Conservation (phyloP, 23 red algal genomes). For the Gracilaria gracilis region DNA sequence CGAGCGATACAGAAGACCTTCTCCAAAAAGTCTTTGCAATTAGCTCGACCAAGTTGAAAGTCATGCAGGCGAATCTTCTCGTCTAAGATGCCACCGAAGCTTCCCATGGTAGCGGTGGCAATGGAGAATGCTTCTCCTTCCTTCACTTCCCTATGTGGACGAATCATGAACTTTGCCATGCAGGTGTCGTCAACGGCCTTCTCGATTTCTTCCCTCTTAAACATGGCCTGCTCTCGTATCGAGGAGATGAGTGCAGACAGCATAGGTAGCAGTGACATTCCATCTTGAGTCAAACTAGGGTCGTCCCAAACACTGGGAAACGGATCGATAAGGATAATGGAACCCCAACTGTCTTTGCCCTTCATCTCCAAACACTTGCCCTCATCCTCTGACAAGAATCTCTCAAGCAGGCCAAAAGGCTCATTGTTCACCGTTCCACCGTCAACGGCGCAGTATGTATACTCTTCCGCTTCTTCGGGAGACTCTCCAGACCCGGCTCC, state of each 20-base stretch:
- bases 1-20: background rate
- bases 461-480: background rate
- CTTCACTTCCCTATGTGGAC: slow-evolving; percentile 17
- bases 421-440: slow-evolving; percentile 39
- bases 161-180: slow-evolving; percentile 48
- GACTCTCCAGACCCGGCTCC: background rate
- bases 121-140: background rate
- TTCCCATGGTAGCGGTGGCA: slow-evolving; percentile 8
- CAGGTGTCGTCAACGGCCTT: background rate
- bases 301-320: slow-evolving; percentile 22
- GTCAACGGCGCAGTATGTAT: slow-evolving; percentile 26
- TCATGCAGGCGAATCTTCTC: slow-evolving; percentile 37
- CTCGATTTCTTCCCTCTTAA: slow-evolving; percentile 29
- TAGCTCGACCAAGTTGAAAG: slow-evolving; percentile 46
- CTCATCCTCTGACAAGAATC: background rate
- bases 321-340: slow-evolving; percentile 38
- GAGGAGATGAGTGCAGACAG: slow-evolving; percentile 8
- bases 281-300: background rate
- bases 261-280: background rate
- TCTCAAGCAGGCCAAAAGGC: slow-evolving; percentile 33
- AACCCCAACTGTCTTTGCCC: slow-evolving; percentile 11
- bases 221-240: slow-evolving; percentile 31
- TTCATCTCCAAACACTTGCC: background rate
- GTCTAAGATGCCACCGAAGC: slow-evolving; percentile 40
- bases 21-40: slow-evolving; percentile 40